Percentiles rank a stretch among this genome's conserved stretches.
Evolutionary conservation across 2,329 filamentous ascomycete species (phyloP).

Genomic region (Fusarium veterinarium): DNA sequence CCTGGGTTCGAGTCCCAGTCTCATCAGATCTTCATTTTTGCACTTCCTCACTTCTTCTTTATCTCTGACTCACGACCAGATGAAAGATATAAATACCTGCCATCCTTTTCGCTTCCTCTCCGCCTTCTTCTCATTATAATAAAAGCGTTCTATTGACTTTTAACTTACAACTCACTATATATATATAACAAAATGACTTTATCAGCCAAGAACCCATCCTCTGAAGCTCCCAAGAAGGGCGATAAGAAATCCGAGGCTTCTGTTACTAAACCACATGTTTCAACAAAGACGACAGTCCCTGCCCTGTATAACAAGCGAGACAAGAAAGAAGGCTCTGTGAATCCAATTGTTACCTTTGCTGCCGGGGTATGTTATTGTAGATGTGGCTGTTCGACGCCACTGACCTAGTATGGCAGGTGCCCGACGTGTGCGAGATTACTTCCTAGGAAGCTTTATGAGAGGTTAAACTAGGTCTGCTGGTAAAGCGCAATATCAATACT

Average conservation of each 20-base stretch:
- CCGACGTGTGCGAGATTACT: background rate
- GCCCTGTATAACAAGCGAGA: rapidly evolving
- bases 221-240: background rate
- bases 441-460: background rate
- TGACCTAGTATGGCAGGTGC: background rate
- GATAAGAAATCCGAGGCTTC: no score
- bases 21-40: background rate
- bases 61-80: no score
- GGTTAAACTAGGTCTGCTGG: no score
- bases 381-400: background rate
- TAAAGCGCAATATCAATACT: rapidly evolving
- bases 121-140: rapidly evolving
- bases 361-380: background rate
- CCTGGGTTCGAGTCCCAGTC: background rate
- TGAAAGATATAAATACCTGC: background rate
- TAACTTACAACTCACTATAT: rapidly evolving
- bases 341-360: background rate
- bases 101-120: background rate
- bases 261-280: background rate
- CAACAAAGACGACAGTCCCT: rapidly evolving
- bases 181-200: background rate
- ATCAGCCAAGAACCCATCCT: no score
- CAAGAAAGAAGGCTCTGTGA: rapidly evolving
- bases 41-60: background rate
- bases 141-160: rapidly evolving